Evolutionary conservation across 352 stramenopile genomes (phyloP), one percentile per base, ranked within the genome.

Genomic region (Phytophthora tentaculata): DNA sequence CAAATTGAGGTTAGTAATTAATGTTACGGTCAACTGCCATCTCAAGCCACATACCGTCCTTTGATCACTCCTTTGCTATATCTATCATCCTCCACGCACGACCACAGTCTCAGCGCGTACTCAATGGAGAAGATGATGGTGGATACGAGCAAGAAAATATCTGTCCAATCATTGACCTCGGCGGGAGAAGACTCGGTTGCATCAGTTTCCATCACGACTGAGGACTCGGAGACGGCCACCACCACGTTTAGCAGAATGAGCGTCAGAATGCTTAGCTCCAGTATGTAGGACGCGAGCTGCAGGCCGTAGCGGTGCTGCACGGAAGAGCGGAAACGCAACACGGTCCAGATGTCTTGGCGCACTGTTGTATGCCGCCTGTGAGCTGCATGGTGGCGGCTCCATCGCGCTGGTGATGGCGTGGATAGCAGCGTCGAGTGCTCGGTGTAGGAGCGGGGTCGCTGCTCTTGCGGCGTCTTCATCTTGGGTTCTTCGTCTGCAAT

Each of bases 211-310:
- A 76, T 29, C 20, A 77, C 51, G 26, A 48, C 51, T 3, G 77
- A 67, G 16, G 80, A 82, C 51, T 83, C 76, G 16, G 75, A 76
- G 64, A 90, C 77, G 37, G 80, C 80, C 43, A 90, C 62, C 23
- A 88, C 54, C 43, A 90, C 81, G 41, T 90, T 90, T 43, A 88
- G 56, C 43, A 88, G 61, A 32, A 90, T 88, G 51, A 90, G 77
- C 47, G 61, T 73, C 39, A 90, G 65, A 13, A 90, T 56, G 47
- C 70, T 81, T 26, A 83, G 64, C 53, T 90, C 79, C 43, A 90
- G 61, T 41, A 82, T 29, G 50, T 87, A 87, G 19, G 81, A 90
- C 37, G 73, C 76, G 54, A 82, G 65, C 48, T 85, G 79, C 52
- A 88, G 69, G 1, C 74, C 74, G 5, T 73, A 79, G 45, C 71